Base-by-base conservation (phyloP, 495 filamentous ascomycete genomes). In the Neurospora sp. region DNA sequence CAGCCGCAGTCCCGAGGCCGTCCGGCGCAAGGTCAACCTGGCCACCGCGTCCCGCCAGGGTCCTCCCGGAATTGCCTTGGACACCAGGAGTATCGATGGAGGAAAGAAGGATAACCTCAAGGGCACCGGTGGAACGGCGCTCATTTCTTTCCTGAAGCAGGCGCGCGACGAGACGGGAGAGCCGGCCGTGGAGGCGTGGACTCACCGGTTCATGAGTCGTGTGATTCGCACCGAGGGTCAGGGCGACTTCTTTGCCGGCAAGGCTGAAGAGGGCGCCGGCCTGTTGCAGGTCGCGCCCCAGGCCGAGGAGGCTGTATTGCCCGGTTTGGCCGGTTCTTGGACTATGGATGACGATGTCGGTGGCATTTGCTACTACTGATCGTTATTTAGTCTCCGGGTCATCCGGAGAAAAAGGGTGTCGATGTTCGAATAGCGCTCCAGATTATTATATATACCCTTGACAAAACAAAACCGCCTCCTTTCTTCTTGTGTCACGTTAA, bases 121-220 rank as follows among this genome's bases (percentile, higher is more conserved):
- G 41, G 96, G 96, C 31, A 99, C 96, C 0, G 96, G 96, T 27
- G 95, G 95, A 9, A 98, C 95, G 0, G 91, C 94, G 2, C 82
- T 98, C 73, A 97, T 98, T 71, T 92, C 94, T 0, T 98, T 98
- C 79, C 83, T 98, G 70, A 97, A 97, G 78, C 95, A 98, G 80
- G 94, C 95, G 3, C 87, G 95, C 5, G 95, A 98, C 78, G 96
- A 99, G 84, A 98, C 95, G 6, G 92, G 93, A 48, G 96, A 98
- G 80, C 93, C 93, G 10, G 92, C 94, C 11, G 90, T 98, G 31
- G 91, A 95, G 75, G 86, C 88, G 3, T 97, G 94, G 94, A 91
- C 92, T 1, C 85, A 86, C 74, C 85, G 91, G 38, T 84, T 97
- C 71, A 88, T 96, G 79, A 92, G 87, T 71, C 88, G 85, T 11